These are phyloP conservation scores for Thraustochytrium sp. DNA, from an alignment of 352 stramenopile genomes.

Conservation along the genomic window DNA sequence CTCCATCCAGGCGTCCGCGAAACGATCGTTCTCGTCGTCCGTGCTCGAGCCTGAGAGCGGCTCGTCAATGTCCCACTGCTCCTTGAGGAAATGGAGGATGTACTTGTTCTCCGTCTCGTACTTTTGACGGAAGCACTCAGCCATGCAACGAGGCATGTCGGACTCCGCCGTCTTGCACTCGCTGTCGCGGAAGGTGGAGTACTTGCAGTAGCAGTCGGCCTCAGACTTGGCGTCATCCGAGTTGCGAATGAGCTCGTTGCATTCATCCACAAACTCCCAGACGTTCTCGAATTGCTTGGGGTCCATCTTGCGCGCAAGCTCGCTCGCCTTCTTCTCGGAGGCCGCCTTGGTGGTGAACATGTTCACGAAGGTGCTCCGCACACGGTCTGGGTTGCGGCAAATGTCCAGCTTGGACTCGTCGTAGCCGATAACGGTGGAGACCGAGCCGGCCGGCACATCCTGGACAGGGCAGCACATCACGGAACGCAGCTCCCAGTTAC, in stretches of 20 bases:
- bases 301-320: neutral
- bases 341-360: neutral
- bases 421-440: neutral
- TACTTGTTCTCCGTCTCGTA: neutral
- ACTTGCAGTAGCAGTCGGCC: conserved; percentile 19
- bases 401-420: neutral
- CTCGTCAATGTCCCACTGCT: neutral
- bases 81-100: neutral
- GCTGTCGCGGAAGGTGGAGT: neutral
- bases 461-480: neutral
- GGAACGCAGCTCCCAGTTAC: neutral
- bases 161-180: neutral
- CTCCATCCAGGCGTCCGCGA: neutral
- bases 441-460: neutral
- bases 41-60: neutral
- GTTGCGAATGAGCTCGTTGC: neutral
- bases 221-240: neutral
- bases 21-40: conserved; percentile 16
- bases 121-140: neutral
- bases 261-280: conserved; percentile 11
- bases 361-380: neutral
- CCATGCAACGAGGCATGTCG: neutral
- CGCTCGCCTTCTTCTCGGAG: neutral
- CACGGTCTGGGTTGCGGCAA: neutral
- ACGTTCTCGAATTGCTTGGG: conserved; percentile 9